Conservation (phyloP, 2,329 filamentous ascomycete genomes). For the Xylariaceae sp. region DNA sequence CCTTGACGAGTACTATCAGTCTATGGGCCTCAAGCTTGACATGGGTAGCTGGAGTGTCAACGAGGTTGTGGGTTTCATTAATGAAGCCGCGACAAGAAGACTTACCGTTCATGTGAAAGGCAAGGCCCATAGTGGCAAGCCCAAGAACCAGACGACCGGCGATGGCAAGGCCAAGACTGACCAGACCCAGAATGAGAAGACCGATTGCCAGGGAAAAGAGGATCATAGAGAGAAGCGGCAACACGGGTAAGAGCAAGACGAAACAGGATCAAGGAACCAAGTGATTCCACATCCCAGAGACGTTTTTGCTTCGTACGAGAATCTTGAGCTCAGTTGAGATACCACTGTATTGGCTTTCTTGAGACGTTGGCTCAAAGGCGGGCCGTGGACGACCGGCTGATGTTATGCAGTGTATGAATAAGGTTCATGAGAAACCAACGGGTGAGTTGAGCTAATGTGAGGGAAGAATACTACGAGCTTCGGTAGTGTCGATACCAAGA, state of each 20-base stretch:
- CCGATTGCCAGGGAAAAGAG: no score
- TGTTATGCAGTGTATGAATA: neutral
- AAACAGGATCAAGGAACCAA: neutral
- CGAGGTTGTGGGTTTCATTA: constrained; percentile 8
- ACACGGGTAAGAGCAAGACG: neutral
- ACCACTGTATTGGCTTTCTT: no score
- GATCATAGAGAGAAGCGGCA: neutral
- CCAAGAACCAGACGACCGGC: no score
- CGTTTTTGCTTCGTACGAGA: no score
- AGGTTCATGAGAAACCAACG: neutral
- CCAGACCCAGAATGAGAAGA: no score
- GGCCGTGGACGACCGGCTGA: neutral
- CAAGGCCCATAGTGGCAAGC: neutral
- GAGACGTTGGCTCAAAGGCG: no score
- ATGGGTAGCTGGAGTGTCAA: constrained; percentile 10
- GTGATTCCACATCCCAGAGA: no score
- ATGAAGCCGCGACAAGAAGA: neutral
- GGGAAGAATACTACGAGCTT: neutral
- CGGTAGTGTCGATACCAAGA: neutral
- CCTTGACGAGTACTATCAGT: constrained; percentile 2
- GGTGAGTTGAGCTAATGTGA: neutral
- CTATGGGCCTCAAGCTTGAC: neutral
- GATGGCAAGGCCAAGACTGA: no score
- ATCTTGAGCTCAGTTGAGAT: no score
- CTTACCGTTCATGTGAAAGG: neutral